phyloP scores from a whole-genome alignment of 805 yeast species.

The Monosporozyma siamensis region DNA sequence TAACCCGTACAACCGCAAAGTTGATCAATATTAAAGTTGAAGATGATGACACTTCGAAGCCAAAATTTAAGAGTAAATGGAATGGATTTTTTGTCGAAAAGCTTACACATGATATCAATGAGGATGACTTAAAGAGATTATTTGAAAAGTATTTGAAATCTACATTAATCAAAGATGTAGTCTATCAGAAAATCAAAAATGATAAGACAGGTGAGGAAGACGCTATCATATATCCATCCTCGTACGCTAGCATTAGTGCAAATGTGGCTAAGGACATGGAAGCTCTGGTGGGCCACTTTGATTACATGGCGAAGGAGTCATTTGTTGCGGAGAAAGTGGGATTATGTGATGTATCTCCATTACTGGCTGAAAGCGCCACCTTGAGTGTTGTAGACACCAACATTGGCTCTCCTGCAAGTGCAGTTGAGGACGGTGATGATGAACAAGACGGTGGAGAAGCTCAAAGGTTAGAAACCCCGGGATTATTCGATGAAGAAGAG shows the following conservation, averaged over 20 bases:
- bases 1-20: conserved; percentile 18
- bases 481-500: background rate
- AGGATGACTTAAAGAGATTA: conserved; percentile 34
- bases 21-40: conserved; percentile 20
- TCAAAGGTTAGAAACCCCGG: conserved; percentile 7
- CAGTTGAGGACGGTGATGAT: background rate
- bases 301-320: conserved; percentile 18
- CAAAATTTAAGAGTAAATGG: conserved; percentile 13
- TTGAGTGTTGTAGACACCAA: background rate
- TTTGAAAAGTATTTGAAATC: conserved; percentile 25
- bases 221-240: conserved; percentile 26
- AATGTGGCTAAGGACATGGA: conserved; percentile 38
- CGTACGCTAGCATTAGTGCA: conserved; percentile 28
- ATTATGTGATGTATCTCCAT: conserved; percentile 15
- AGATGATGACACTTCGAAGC: conserved; percentile 6
- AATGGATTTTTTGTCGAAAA: conserved; percentile 50
- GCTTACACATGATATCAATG: conserved; percentile 44
- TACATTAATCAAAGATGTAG: conserved; percentile 24
- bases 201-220: background rate
- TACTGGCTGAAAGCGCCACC: conserved; percentile 1
- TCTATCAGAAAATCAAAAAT: conserved; percentile 9
- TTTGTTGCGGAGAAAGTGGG: conserved; percentile 19
- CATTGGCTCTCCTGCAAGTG: background rate
- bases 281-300: conserved; percentile 31
- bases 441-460: background rate